phyloP scores from a whole-genome alignment of 768 basidiomycete genomes.

The Russula sp. region DNA sequence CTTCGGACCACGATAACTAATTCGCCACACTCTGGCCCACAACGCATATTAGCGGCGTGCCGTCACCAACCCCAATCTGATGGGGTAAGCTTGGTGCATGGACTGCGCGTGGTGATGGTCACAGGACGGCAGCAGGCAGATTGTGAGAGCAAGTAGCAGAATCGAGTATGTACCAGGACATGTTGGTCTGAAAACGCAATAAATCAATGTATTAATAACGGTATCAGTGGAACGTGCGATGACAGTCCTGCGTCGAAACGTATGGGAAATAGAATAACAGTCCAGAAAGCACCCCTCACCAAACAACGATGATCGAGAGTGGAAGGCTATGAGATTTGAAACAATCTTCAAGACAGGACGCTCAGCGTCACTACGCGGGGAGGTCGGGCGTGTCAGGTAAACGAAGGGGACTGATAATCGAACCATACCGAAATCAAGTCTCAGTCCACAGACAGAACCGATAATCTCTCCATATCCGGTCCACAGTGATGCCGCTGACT shows the following conservation, averaged over 20 bases:
- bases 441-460: slow-evolving; percentile 52
- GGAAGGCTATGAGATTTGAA: background rate
- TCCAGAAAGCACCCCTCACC: slow-evolving; percentile 16
- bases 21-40: slow-evolving; percentile 10
- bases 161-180: slow-evolving; percentile 5
- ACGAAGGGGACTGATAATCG: background rate
- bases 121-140: background rate
- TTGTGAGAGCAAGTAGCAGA: slow-evolving; percentile 4
- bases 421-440: slow-evolving; percentile 11
- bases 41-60: slow-evolving; percentile 9
- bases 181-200: slow-evolving; percentile 12
- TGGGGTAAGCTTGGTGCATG: slow-evolving; percentile 15
- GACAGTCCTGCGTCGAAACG: slow-evolving; percentile 13
- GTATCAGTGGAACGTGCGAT: slow-evolving; percentile 19
- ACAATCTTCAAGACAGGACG: slow-evolving; percentile 2
- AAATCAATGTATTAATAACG: slow-evolving; percentile 21
- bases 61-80: slow-evolving; percentile 6
- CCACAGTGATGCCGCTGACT: slow-evolving; percentile 53
- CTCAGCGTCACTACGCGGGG: background rate
- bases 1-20: slow-evolving; percentile 3
- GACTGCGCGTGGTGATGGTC: slow-evolving; percentile 15
- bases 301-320: background rate
- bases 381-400: background rate
- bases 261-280: slow-evolving; percentile 10
- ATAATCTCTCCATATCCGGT: slow-evolving; percentile 62